Base-by-base conservation (phyloP, 441 rosid species). In the Erodium texanum region DNA sequence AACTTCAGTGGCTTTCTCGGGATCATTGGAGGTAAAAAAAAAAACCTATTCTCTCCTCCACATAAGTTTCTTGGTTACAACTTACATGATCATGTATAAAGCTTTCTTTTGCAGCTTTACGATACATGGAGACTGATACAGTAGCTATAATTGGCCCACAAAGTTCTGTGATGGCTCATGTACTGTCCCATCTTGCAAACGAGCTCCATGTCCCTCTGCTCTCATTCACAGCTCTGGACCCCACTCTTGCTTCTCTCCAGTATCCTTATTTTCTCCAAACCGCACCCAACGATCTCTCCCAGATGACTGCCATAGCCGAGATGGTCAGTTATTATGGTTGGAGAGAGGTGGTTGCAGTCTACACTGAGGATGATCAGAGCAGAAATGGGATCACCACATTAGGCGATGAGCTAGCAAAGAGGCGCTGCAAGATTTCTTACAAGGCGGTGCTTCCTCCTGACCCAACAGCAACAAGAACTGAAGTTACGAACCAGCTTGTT, bases 101-200 rank as follows among this genome's bases (percentile, higher is more conserved):
- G n/a, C 16, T 54, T 52, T 2, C 1, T 54, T 70, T 71, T 34
- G 72, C 78, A 90, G 98, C 87, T 73, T 82, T 93, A 1, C 84
- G 69, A 70, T 85, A 87, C 81, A 85, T 93, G 93, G 94, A 82
- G 75, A 73, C 65, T 15, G 86, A 90, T 59, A 83, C 90, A 3
- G 84, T 87, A 52, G 97, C 97, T 65, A 86, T 93, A 76, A 80
- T 92, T 48, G 97, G 96, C 19, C 96, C 98, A 15, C 90, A 87
- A 70, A 84, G 87, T 73, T 83, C 96, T 45, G 82, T 83, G 52
- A 80, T 87, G 19, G 92, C 98, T 41, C 93, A 86, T 78, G 90
- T 81, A 50, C 77, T 90, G n/a, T 82, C 90, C 19, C 85, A 83
- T 24, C 70, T 90, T 18, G 90, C 89, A 2, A 77, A 80, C 67